Conservation (phyloP, 2,329 filamentous ascomycete species). For the Diplodia scrobiculata region DNA sequence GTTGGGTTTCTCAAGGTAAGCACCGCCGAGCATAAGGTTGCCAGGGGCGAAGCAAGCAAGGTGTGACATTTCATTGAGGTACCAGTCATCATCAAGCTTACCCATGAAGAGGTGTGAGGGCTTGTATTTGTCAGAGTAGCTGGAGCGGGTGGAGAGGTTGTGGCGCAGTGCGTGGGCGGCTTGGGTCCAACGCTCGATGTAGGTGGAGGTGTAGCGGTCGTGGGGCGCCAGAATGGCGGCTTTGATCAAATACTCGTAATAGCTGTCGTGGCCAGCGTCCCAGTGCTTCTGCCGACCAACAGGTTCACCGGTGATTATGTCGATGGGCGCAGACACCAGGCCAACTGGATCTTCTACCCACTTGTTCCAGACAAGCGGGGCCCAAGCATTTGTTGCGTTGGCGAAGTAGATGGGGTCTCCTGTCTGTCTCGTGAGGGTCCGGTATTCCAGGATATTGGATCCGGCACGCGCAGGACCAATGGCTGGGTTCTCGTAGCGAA, state of each 20-base stretch:
- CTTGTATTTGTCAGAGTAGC: constrained; percentile 38
- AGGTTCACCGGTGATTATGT: constrained; percentile 48
- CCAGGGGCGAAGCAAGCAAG: constrained; percentile 47
- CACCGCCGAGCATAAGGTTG: constrained; percentile 45
- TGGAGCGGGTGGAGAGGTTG: constrained; percentile 44
- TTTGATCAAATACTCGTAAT: constrained; percentile 49
- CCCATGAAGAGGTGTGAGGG: constrained; percentile 49
- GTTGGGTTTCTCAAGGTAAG: constrained; percentile 39
- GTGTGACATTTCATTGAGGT: constrained; percentile 46
- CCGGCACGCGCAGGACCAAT: constrained; percentile 49
- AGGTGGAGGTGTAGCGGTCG: constrained; percentile 42
- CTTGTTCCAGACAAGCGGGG: constrained; percentile 50
- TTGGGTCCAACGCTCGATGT: constrained; percentile 41
- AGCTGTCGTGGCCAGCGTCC: constrained; percentile 51
- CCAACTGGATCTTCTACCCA: constrained; percentile 46
- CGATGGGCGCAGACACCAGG: constrained; percentile 48
- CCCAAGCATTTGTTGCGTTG: constrained; percentile 50
- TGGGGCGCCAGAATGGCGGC: constrained; percentile 44
- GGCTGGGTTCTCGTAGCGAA: constrained; percentile 41
- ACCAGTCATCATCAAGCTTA: constrained; percentile 38
- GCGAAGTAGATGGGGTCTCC: constrained; percentile 45
- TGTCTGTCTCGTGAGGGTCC: constrained; percentile 47
- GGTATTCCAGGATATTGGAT: constrained; percentile 51
- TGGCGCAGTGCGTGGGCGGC: constrained; percentile 44
- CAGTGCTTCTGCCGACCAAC: constrained; percentile 46